Base-by-base conservation (phyloP, 2,329 filamentous ascomycete genomes). In the Trichoderma sp. region DNA sequence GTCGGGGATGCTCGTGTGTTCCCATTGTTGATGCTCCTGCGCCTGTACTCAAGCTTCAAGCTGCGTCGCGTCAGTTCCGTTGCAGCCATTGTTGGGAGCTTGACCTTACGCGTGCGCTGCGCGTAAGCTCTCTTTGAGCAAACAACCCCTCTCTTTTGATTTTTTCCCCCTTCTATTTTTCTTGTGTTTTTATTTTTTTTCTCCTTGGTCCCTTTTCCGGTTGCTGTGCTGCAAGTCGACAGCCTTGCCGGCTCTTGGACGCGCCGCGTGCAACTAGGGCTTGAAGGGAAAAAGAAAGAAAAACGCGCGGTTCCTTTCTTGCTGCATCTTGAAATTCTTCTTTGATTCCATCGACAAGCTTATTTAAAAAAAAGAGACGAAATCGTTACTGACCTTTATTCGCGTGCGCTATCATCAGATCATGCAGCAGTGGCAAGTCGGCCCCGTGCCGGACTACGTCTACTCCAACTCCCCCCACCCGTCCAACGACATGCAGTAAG, bases 371-470 rank as follows among this genome's bases (percentile, higher is more conserved):
- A 68, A 15, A 70, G 26, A 72, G 26, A 70, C 71, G 67, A 70
- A 51, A 62, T 72, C 34, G 60, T 65, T 71, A 74, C 76, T 77
- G 76, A 76, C 71, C 65, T 74, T 74, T 64, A n/a, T 64, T 73
- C 65, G 72, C 64, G 73, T 71, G 73, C 72, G 73, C 73, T 74
- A 73, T 74, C 73, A 74, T 73, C 78, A 88, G 86, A 86, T 81
- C 82, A 89, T 89, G 87, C 85, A 89, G 83, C 86, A 88, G 82
- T 89, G 87, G 87, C 86, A 88, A 81, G 85, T 89, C 80, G 86
- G 86, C 82, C 86, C 86, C 76, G 84, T 89, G 82, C 86, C 86
- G 82, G 86, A 88, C 81, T 87, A 88, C 83, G 84, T 88, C 77
- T 88, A 87, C 82, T 82, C 84, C 79, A 86, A 84, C 81, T 83